Base-by-base conservation (phyloP, 345 rosid genomes). In the Acer yangbiense region DNA sequence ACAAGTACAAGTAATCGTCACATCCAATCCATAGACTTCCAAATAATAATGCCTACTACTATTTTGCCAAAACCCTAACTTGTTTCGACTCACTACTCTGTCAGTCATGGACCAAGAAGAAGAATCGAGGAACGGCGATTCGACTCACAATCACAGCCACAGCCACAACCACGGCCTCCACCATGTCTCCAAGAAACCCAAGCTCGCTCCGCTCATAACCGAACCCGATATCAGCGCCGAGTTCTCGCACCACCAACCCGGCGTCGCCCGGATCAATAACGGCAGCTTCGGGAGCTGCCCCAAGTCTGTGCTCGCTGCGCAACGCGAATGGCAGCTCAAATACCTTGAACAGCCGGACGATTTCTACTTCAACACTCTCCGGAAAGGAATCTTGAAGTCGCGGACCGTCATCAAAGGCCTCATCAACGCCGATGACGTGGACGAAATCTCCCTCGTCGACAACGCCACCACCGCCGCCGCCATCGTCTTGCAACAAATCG, bases 251-350 rank as follows among this genome's bases (percentile, higher is more conserved):
- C 97, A 92, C 85, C 83, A 81, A 4, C 77, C 81, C 16, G 86
- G 83, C 52, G 65, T 91, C 9, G 90, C 93, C 21, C 79, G 93
- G 60, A 86, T 92, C 82, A 92, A 92, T 82, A 92, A 91, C 87
- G 97, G 95, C 23, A 92, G 97, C 86, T 92, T 87, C 82, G 97
- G 97, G 4, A 85, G 95, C 82, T 92, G 95, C 55, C 97, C 95
- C 2, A 67, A 86, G 46, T 91, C 95, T 9, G 88, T 92, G 9
- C 88, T 92, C 25, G 88, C 79, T 6, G 82, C 83, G 6, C 93
- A 90, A 69, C 83, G 87, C 23, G 75, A 76, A 23, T 90, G 91
- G 97, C 95, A 90, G 85, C 84, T 85, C n/a, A 84, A 82, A 60
- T 90, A 77, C 78, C 92, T 92, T 21, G 83, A 83, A 55, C 95